Conservation (phyloP, 1,284 basidiomycete genomes). For the Wolfiporia cocos region DNA sequence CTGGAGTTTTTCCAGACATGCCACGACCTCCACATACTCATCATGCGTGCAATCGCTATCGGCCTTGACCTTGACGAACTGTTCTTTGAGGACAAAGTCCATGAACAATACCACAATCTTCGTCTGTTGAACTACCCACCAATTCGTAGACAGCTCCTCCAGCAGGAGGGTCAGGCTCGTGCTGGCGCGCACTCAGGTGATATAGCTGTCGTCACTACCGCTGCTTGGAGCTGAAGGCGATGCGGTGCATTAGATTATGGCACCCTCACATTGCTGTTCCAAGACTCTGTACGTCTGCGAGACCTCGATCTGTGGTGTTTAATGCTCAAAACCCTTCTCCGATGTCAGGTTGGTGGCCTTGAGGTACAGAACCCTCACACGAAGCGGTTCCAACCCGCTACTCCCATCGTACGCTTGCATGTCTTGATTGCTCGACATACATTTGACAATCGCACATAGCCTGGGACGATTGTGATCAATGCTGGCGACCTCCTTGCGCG, state of each 20-base stretch:
- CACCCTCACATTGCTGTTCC: conserved; percentile 79
- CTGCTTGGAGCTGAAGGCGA: no score
- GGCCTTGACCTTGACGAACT: conserved; percentile 66
- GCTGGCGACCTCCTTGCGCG: conserved; percentile 78
- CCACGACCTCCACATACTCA: conserved; percentile 64
- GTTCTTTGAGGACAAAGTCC: conserved; percentile 70
- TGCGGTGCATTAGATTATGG: conserved; percentile 73
- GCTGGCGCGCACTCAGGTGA: conserved; percentile 75
- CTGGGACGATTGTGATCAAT: conserved; percentile 79
- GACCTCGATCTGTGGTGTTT: not conserved
- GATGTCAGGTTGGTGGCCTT: conserved; percentile 65
- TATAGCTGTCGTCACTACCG: no score
- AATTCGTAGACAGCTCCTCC: conserved; percentile 52
- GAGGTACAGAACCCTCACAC: conserved; percentile 80
- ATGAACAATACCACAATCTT: conserved; percentile 75
- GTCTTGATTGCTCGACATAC: not conserved
- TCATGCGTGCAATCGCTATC: conserved; percentile 79
- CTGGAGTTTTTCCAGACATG: conserved; percentile 72
- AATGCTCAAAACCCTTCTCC: conserved; percentile 3
- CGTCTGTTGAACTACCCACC: conserved; percentile 73
- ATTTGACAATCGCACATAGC: conserved; percentile 30
- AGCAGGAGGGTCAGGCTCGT: conserved; percentile 64
- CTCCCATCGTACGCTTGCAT: conserved; percentile 51
- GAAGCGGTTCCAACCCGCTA: conserved; percentile 62
- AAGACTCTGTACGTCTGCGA: conserved; percentile 51